These are phyloP conservation scores for Comarum palustre DNA, from an alignment of 306 rosid genomes.

Conservation along the genomic window DNA sequence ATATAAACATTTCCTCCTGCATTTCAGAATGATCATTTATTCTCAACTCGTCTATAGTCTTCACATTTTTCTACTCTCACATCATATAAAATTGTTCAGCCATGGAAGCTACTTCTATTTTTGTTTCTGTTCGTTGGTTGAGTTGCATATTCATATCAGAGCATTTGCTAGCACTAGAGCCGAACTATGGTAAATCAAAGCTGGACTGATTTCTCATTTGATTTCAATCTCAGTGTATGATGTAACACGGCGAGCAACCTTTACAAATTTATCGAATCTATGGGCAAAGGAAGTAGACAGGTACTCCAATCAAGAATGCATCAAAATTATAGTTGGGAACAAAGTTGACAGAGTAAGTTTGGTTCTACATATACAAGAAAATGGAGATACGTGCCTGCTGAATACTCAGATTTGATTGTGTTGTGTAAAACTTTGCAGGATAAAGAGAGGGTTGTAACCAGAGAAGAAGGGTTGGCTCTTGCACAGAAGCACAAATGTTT, in stretches of 20 bases:
- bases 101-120: neutral
- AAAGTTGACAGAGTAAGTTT: constrained; percentile 77
- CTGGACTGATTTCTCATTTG: constrained; percentile 16
- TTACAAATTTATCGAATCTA: constrained; percentile 57
- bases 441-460: constrained; percentile 63
- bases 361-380: neutral
- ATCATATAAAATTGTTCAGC: neutral
- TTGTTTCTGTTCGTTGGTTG: neutral
- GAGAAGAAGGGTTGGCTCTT: constrained; percentile 82
- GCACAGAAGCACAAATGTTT: constrained; percentile 63
- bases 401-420: neutral
- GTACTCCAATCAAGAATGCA: constrained; percentile 59
- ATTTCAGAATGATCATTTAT: neutral
- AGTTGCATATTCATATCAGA: neutral
- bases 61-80: neutral
- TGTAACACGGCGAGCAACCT: constrained; percentile 79
- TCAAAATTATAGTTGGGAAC: constrained; percentile 83
- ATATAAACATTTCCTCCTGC: neutral
- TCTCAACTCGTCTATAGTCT: neutral
- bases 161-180: neutral
- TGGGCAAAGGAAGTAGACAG: constrained; percentile 90
- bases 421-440: constrained; percentile 41
- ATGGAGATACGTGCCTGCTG: neutral
- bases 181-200: neutral
- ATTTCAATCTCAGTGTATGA: constrained; percentile 61